phyloP scores from a whole-genome alignment of 129 eudicot genomes.

The Apium graveolens region DNA sequence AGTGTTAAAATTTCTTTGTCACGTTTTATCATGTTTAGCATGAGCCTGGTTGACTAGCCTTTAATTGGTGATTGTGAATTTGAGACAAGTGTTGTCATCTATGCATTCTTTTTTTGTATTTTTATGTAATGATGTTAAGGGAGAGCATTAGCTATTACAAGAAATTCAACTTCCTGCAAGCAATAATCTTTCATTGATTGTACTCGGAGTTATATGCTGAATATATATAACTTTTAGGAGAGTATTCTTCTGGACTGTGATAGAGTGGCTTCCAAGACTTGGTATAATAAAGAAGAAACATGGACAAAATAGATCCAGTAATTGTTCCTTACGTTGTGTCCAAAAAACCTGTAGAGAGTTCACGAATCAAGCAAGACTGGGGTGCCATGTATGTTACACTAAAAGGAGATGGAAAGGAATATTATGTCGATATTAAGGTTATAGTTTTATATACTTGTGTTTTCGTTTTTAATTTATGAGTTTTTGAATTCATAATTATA shows the following conservation, averaged over 20 bases:
- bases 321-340: conserved; percentile 81
- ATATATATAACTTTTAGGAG: conserved; percentile 36
- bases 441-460: neutral
- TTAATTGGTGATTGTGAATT: neutral
- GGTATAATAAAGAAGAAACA: conserved; percentile 66
- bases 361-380: conserved; percentile 84
- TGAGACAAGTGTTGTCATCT: neutral
- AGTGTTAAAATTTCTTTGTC: neutral
- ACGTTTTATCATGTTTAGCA: neutral
- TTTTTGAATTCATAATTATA: conserved; percentile 10
- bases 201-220: neutral
- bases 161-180: neutral
- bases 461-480: conserved; percentile 5
- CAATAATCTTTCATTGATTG: conserved; percentile 3
- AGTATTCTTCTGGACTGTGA: conserved; percentile 77
- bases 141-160: neutral
- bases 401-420: conserved; percentile 78
- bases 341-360: conserved; percentile 56
- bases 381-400: conserved; percentile 69
- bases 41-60: neutral
- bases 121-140: neutral
- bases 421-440: conserved; percentile 62
- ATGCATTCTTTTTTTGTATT: neutral
- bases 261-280: conserved; percentile 68
- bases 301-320: conserved; percentile 81